A percentile compares a stretch with the other conserved stretches of the same genome.
These are phyloP conservation scores for Medicago lupulina DNA, from an alignment of 306 rosid genomes.

Conservation along the genomic window DNA sequence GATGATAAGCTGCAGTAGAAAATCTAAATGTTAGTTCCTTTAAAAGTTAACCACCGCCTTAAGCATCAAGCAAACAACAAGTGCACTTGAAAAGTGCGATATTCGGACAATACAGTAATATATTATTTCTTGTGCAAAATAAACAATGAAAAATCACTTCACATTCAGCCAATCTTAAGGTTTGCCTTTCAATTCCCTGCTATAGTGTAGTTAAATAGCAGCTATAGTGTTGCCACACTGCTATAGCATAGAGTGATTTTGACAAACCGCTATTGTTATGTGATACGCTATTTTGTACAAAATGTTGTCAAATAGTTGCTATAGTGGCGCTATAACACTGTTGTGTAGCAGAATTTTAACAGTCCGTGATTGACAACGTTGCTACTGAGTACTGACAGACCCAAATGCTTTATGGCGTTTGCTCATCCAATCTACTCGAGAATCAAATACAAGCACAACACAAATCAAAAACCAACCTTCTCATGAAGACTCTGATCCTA, in stretches of 20 bases:
- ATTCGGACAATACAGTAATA: constrained; percentile 7
- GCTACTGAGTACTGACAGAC: background rate
- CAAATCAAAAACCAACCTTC: constrained; percentile 21
- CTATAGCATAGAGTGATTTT: no score
- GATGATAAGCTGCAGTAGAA: constrained; percentile 52
- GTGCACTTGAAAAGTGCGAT: background rate
- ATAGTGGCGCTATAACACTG: background rate
- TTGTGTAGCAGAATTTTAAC: no score
- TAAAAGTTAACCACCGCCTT: constrained; percentile 12
- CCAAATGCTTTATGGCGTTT: constrained; percentile 15
- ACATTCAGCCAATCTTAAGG: no score
- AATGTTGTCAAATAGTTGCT: no score
- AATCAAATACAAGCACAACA: constrained; percentile 31
- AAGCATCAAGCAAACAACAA: constrained; percentile 23
- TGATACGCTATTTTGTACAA: no score
- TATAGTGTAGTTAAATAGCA: no score
- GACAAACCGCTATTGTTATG: no score
- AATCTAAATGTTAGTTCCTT: constrained; percentile 18
- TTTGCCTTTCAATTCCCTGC: background rate
- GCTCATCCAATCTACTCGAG: constrained; percentile 29
- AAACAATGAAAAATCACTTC: constrained; percentile 15
- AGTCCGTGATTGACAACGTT: background rate
- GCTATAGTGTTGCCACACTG: no score
- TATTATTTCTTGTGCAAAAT: constrained; percentile 33
- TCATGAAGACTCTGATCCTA: constrained; percentile 15